Evolutionary conservation across 2,329 filamentous ascomycete species (phyloP), one percentile per base, ranked within the genome.

Genomic region (Juglanconis oblonga): DNA sequence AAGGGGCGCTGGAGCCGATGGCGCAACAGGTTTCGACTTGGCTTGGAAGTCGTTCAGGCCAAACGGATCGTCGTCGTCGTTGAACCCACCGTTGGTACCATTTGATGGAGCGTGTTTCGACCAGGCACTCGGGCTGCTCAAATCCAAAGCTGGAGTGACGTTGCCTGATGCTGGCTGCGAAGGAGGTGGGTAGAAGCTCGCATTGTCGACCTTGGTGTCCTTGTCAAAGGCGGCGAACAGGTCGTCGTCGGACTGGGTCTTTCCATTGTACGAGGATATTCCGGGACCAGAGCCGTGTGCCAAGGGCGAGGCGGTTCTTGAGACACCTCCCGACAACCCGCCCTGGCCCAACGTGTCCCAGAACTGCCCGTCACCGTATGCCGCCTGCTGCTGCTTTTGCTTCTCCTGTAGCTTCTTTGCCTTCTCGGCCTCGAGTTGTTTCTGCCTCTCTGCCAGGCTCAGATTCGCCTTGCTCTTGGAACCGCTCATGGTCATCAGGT

Each of bases 51-150:
- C 79, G 61, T 81, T 87, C 40, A 97, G 77, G 1, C 91, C 94
- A 71, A 98, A 97, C 2, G 92, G 91, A 70, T 97, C 92, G 70
- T 96, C 92, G 67, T 97, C 91, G 59, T 94, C 88, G 35, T 84
- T 79, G 63, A 87, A 75, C 0, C 67, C 72, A 10, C 68, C 71
- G 14, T 61, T 55, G 17, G 38, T 52, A 48, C 68, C 67, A 57
- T 70, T 69, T 1, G 73, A 65, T 17, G 66, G 61, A 4, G 69
- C 49, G 32, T 76, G 70, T 57, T 75, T 67, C 31, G 69, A 74
- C 85, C 85, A 88, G 1, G 85, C 79, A 58, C 71, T 77, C 2
- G 86, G 81, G 58, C 79, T 77, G 57, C 76, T 79, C 51, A 88
- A 73, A 68, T 87, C 80, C 11, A 84, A 70, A 9, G 70, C 74